Percentiles rank a stretch among this genome's conserved stretches.
phyloP scores from a whole-genome alignment of 164 flowering plant species.

The Saururus chinensis region DNA sequence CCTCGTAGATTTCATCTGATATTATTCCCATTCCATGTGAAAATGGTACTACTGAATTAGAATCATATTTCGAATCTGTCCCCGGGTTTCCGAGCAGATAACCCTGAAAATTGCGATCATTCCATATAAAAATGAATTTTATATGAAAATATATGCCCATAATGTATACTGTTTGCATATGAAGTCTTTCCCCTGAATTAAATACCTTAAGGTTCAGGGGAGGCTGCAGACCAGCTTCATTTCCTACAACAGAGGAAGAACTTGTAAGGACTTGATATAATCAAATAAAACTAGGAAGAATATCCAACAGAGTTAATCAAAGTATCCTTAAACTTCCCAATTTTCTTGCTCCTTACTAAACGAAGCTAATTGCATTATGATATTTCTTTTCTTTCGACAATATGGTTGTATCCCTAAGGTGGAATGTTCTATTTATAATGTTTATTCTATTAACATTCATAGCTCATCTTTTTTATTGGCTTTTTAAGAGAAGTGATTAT shows the following conservation, averaged over 20 bases:
- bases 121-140: neutral
- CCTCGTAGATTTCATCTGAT: constrained; percentile 46
- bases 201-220: constrained; percentile 29
- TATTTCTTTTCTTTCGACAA: no score
- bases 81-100: constrained; percentile 38
- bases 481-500: no score
- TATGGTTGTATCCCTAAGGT: no score
- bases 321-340: no score
- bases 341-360: no score
- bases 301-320: no score
- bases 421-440: no score
- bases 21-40: constrained; percentile 35
- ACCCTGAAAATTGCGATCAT: constrained; percentile 21
- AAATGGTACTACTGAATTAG: constrained; percentile 18
- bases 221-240: constrained; percentile 15
- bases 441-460: no score
- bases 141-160: neutral
- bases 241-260: constrained; percentile 10
- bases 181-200: neutral
- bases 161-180: neutral
- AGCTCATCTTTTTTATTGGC: no score
- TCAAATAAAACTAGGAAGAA: no score
- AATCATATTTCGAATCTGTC: constrained; percentile 13
- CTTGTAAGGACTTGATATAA: neutral
- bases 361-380: no score